Percentiles rank a stretch among this genome's conserved stretches.
Evolutionary conservation across 805 yeast genomes (phyloP).

Genomic region (Candida ponderosae): DNA sequence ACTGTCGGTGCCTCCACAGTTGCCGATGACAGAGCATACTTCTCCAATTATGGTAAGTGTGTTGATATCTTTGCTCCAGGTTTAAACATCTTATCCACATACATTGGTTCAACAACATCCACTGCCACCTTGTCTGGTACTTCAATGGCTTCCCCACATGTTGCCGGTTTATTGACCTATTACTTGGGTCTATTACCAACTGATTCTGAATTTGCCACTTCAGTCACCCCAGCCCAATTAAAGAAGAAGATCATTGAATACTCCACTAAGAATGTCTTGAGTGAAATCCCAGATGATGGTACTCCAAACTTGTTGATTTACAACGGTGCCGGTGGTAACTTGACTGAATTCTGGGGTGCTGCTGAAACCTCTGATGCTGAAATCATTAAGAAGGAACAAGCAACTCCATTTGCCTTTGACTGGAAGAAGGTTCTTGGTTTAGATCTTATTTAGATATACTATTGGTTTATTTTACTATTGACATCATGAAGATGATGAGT

Average conservation of each 20-base stretch:
- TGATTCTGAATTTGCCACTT: constrained; percentile 52
- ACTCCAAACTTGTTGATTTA: constrained; percentile 73
- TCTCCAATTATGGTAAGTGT: constrained; percentile 93
- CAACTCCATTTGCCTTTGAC: too few species aligned
- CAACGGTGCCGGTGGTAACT: constrained; percentile 76
- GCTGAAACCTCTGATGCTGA: constrained; percentile 1
- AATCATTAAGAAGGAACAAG: too few species aligned
- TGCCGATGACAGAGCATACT: constrained; percentile 85
- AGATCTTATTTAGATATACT: too few species aligned
- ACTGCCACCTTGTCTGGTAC: constrained; percentile 89
- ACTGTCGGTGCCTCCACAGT: constrained; percentile 94
- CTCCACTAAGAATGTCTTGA: constrained; percentile 52
- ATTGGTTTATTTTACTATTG: too few species aligned
- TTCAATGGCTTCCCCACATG: constrained; percentile 98
- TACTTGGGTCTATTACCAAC: constrained; percentile 80
- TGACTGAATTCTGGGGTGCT: constrained; percentile 24
- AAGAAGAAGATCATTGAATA: constrained; percentile 68
- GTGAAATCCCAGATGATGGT: constrained; percentile 53
- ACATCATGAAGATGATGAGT: too few species aligned
- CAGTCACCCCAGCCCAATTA: constrained; percentile 65
- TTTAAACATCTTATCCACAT: constrained; percentile 76
- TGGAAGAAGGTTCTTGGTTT: too few species aligned
- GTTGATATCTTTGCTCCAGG: constrained; percentile 98
- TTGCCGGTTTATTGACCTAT: constrained; percentile 86
- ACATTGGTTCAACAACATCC: constrained; percentile 67